Conservation (phyloP, 805 yeast genomes). For the Wickerhamiella kurtzmanii region DNA sequence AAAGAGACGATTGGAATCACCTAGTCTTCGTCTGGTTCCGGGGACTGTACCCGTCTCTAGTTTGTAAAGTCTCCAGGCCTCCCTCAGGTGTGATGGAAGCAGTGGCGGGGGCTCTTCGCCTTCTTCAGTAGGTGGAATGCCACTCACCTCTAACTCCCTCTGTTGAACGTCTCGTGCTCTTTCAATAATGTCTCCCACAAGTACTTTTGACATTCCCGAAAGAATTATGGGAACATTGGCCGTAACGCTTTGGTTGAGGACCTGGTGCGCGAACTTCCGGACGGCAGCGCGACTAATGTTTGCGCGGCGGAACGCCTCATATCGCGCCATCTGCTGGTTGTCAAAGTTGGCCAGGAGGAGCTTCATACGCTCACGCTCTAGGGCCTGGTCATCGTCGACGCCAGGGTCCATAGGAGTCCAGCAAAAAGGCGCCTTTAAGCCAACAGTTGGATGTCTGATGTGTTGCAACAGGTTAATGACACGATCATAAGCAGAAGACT, state of each 20-base stretch:
- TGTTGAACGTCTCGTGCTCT: constrained; percentile 61
- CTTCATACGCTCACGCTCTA: constrained; percentile 26
- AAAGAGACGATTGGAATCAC: constrained; percentile 38
- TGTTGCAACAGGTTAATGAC: too few species aligned
- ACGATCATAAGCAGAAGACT: too few species aligned
- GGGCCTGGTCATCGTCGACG: constrained; percentile 12
- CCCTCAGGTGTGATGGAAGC: constrained; percentile 71
- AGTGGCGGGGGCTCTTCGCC: constrained; percentile 37
- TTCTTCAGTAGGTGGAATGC: constrained; percentile 25
- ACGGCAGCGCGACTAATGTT: constrained; percentile 60
- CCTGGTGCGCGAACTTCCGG: constrained; percentile 64
- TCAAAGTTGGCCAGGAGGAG: constrained; percentile 60
- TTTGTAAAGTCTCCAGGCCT: constrained; percentile 72
- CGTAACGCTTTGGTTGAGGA: constrained; percentile 66
- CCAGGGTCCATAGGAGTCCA: neutral
- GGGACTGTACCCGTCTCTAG: constrained; percentile 53
- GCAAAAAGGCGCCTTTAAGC: neutral
- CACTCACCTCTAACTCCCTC: constrained; percentile 20
- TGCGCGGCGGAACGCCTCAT: constrained; percentile 76
- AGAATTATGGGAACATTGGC: constrained; percentile 67
- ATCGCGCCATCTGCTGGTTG: constrained; percentile 72
- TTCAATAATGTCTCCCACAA: constrained; percentile 82
- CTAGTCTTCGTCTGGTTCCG: constrained; percentile 55
- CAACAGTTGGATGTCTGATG: neutral
- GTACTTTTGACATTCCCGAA: constrained; percentile 77